Conservation (phyloP, 805 yeast genomes). For the Blastobotrys peoriensis region DNA sequence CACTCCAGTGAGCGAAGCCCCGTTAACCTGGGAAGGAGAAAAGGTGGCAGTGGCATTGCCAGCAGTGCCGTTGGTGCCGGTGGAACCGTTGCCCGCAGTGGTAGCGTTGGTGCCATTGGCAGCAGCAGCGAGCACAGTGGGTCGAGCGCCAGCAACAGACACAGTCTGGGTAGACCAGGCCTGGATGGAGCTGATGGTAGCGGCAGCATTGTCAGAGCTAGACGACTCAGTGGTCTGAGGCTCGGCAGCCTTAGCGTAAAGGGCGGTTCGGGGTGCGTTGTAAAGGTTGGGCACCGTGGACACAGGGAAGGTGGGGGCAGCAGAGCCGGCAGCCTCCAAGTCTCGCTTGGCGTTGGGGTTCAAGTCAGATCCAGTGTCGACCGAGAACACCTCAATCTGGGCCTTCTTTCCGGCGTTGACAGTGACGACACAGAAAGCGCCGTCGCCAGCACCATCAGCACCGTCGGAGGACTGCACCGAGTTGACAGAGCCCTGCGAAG, state of each 20-base stretch:
- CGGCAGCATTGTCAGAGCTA: neutral
- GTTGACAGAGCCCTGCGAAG: conserved; percentile 55
- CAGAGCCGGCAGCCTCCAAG: neutral
- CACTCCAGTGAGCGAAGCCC: neutral
- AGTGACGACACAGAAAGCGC: conserved; percentile 78
- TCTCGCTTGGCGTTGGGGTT: conserved; percentile 3
- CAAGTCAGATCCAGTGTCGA: conserved; percentile 9
- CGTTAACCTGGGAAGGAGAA: conserved; percentile 2
- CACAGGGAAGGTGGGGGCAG: conserved; percentile 1
- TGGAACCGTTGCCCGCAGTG: neutral
- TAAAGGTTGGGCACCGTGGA: neutral
- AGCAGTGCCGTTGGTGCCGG: conserved; percentile 4
- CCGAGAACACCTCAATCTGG: conserved; percentile 61
- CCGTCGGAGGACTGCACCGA: conserved; percentile 39
- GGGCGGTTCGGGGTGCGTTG: neutral
- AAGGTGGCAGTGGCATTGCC: neutral
- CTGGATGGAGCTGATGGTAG: conserved; percentile 2
- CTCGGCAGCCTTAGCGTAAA: neutral
- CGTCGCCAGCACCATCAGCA: conserved; percentile 55
- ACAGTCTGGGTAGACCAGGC: neutral
- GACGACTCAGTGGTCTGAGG: neutral
- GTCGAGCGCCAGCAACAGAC: neutral
- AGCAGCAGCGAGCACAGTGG: conserved; percentile 1
- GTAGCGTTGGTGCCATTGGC: neutral
- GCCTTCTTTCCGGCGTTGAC: conserved; percentile 61